phyloP scores from a whole-genome alignment of 2,329 filamentous ascomycete species.

The Penicillium sp. region DNA sequence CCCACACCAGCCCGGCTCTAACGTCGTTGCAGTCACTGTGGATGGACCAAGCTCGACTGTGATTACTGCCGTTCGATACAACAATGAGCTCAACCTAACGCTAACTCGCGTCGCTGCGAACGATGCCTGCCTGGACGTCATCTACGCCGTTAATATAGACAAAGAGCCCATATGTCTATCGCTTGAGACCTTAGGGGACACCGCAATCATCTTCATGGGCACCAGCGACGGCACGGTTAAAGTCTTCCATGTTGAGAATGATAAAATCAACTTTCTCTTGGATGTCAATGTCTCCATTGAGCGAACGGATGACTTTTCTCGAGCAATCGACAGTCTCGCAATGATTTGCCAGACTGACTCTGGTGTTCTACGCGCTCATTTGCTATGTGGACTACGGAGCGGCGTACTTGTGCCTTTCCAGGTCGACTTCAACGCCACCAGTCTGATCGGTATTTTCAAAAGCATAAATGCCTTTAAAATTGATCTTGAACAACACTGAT shows the following conservation, averaged over 20 bases:
- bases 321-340: conserved; percentile 39
- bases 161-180: conserved; percentile 42
- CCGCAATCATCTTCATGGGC: conserved; percentile 42
- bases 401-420: conserved; percentile 46
- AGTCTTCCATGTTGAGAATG: conserved; percentile 31
- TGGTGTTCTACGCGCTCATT: conserved; percentile 19
- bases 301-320: conserved; percentile 32
- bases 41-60: conserved; percentile 33
- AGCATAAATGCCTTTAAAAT: not conserved
- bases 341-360: conserved; percentile 25
- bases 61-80: conserved; percentile 29
- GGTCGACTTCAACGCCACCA: conserved; percentile 25
- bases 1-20: conserved; percentile 26
- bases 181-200: conserved; percentile 31
- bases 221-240: conserved; percentile 42
- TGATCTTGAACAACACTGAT: not conserved
- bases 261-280: conserved; percentile 24
- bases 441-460: conserved; percentile 31
- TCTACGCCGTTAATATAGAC: conserved; percentile 26
- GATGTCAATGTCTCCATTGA: conserved; percentile 30
- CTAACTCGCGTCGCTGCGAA: conserved; percentile 26
- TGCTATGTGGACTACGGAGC: conserved; percentile 51
- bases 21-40: conserved; percentile 35
- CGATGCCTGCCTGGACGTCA: conserved; percentile 25
- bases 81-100: conserved; percentile 32